Evolutionary conservation across 1,284 basidiomycete species (phyloP), one percentile per base, ranked within the genome.

Genomic region (Trichosporon sp.): DNA sequence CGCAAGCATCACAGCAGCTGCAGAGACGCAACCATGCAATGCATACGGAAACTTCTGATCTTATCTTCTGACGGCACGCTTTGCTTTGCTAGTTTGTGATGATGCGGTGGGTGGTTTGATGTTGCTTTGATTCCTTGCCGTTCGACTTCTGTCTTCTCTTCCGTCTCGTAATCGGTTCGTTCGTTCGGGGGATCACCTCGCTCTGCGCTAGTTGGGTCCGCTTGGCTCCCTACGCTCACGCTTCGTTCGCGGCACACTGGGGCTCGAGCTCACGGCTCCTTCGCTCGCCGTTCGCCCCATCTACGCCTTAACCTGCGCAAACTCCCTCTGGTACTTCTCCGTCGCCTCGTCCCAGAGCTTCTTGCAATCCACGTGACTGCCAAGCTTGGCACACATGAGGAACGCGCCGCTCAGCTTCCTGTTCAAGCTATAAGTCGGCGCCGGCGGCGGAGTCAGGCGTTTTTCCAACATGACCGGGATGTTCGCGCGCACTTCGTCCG

Each of bases 341-440:
- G 59, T 63, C 31, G 59, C 59, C 31, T 87, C 86, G 70, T 92
- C 88, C 92, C 93, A 95, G 40, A 98, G 84, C 21, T 81, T 84
- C 78, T 86, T 87, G 74, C 92, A 92, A 78, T 93, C 88, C 19
- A 98, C 90, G 1, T 86, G 87, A 14, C 93, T 93, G 59, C 88
- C 88, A 46, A 98, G 85, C 69, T 92, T 87, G 14, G 94, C 90
- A 65, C 96, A 96, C 14, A 98, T 88, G 74, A 99, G 85, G 85
- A 99, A 98, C 2, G 93, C 91, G 0, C 96, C 96, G 75, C 93
- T 95, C 74, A 98, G 81, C 88, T 98, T 99, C 79, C 96, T 86
- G 82, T 99, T 99, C 68, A 98, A 85, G 80, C 91, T 94, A 83
- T 98, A 98, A 0, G 96, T 98, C 85, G 98, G 95, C 71, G 89